phyloP scores from a whole-genome alignment of 805 yeast species.

The Starmerella roubikii region DNA sequence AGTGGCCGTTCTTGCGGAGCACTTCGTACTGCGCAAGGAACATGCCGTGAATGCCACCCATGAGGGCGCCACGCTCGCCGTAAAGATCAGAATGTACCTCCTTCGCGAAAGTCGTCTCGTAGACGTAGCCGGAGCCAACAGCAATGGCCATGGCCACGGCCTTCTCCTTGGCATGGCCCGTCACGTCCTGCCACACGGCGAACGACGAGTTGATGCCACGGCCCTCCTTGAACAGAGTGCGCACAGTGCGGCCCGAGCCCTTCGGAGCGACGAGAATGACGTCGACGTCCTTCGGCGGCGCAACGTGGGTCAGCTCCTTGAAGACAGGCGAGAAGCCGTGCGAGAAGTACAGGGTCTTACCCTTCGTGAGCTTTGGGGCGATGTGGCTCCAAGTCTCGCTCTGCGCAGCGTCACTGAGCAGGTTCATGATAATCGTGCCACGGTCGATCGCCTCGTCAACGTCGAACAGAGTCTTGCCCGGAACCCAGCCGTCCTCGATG shows the following conservation, averaged over 20 bases:
- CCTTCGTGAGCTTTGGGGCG: constrained; percentile 88
- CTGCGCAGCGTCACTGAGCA: constrained; percentile 98
- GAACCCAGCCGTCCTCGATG: constrained; percentile 99
- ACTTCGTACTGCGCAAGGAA: constrained; percentile 99
- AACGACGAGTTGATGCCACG: constrained; percentile 99
- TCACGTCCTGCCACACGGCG: constrained; percentile 98
- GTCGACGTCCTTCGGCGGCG: constrained; percentile 86
- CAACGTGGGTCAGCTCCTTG: constrained; percentile 94
- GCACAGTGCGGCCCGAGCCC: constrained; percentile 99
- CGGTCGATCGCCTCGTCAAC: constrained; percentile 82
- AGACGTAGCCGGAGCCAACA: constrained; percentile 98
- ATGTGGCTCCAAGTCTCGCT: constrained; percentile 89
- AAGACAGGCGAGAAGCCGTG: constrained; percentile 99
- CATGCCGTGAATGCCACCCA: constrained; percentile 99
- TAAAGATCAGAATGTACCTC: constrained; percentile 98
- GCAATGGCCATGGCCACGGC: constrained; percentile 98
- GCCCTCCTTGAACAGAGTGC: constrained; percentile 98
- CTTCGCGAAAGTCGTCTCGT: constrained; percentile 98
- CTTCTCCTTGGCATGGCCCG: constrained; percentile 98
- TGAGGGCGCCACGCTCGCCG: constrained; percentile 99
- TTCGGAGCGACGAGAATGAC: constrained; percentile 99
- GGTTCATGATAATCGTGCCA: constrained; percentile 95
- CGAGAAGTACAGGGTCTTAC: constrained; percentile 95
- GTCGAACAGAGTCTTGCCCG: constrained; percentile 94
- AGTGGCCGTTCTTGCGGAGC: constrained; percentile 97